Conservation (phyloP, 805 yeast species). For the Candida adriatica region DNA sequence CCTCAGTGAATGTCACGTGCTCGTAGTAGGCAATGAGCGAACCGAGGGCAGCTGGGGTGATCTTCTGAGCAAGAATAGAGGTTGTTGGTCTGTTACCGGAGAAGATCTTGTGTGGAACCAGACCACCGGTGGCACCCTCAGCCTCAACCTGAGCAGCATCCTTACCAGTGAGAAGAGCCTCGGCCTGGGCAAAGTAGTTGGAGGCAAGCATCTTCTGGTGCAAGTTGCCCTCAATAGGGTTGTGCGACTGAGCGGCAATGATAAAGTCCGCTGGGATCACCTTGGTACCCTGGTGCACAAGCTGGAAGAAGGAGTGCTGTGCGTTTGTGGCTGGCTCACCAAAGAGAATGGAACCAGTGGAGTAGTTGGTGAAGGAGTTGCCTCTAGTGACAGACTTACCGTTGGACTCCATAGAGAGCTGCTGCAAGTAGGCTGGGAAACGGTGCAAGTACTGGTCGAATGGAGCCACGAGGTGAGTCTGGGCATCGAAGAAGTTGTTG, state of each 20-base stretch:
- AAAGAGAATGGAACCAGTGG: slow-evolving; percentile 91
- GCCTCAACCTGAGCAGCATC: slow-evolving; percentile 72
- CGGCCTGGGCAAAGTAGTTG: slow-evolving; percentile 97
- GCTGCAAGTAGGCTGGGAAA: slow-evolving; percentile 99
- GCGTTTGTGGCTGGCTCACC: slow-evolving; percentile 99
- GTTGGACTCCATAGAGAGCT: slow-evolving; percentile 97
- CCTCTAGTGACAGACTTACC: slow-evolving; percentile 97
- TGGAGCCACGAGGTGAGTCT: slow-evolving; percentile 97
- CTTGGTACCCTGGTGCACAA: slow-evolving; percentile 98
- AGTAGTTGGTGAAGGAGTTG: slow-evolving; percentile 84
- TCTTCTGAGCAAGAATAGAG: slow-evolving; percentile 88
- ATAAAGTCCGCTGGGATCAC: slow-evolving; percentile 95
- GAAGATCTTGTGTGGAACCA: slow-evolving; percentile 94
- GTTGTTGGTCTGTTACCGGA: slow-evolving; percentile 99
- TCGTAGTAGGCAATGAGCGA: slow-evolving; percentile 97
- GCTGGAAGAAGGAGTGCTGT: slow-evolving; percentile 98
- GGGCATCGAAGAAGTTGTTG: slow-evolving; percentile 97
- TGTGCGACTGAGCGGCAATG: slow-evolving; percentile 94
- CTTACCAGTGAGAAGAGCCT: slow-evolving; percentile 96
- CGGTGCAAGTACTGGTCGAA: slow-evolving; percentile 98
- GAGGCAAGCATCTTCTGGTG: slow-evolving; percentile 99
- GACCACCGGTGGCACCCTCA: slow-evolving; percentile 82
- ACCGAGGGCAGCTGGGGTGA: slow-evolving; percentile 95
- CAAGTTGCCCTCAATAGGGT: slow-evolving; percentile 88
- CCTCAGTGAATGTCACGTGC: slow-evolving; percentile 95